Evolutionary conservation across 73 alveolate genomes (phyloP).

Genomic region (Urostyla sp.): DNA sequence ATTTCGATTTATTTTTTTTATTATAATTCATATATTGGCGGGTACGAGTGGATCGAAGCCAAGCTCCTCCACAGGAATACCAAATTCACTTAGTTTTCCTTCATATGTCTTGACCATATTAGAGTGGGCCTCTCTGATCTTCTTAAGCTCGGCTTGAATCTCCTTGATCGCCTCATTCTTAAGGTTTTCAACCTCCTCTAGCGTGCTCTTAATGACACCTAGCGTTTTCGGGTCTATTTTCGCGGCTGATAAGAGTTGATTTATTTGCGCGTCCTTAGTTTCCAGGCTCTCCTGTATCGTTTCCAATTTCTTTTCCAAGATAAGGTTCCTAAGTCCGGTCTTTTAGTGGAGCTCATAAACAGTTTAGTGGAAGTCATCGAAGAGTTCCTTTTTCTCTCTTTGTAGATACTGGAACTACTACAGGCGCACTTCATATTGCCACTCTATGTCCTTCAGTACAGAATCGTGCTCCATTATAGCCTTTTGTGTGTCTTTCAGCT

Average conservation of each 20-base stretch:
- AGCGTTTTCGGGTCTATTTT: slow-evolving; percentile 90
- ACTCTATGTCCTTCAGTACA: slow-evolving; percentile 88
- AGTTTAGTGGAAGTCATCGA: slow-evolving; percentile 85
- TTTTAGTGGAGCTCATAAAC: slow-evolving; percentile 94
- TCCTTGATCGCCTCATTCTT: slow-evolving; percentile 95
- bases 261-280: slow-evolving; percentile 94
- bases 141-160: slow-evolving; percentile 93
- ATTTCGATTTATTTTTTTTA: no score
- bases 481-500: slow-evolving; percentile 78
- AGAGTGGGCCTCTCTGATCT: slow-evolving; percentile 98
- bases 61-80: slow-evolving; percentile 98
- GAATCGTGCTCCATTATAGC: slow-evolving; percentile 82
- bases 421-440: slow-evolving; percentile 95
- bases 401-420: slow-evolving; percentile 91
- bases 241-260: slow-evolving; percentile 93
- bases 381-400: slow-evolving; percentile 92
- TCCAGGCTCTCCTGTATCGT: slow-evolving; percentile 94
- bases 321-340: slow-evolving; percentile 92
- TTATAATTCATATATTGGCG: slow-evolving; percentile 76
- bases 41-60: slow-evolving; percentile 99
- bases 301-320: slow-evolving; percentile 92
- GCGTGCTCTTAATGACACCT: slow-evolving; percentile 87
- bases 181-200: slow-evolving; percentile 96
- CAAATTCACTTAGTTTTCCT: slow-evolving; percentile 98
- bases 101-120: slow-evolving; percentile 99